These are phyloP conservation scores for Mortierella sp. DNA, from an alignment of 371 early-diverging fungal genomes.

Conservation along the genomic window DNA sequence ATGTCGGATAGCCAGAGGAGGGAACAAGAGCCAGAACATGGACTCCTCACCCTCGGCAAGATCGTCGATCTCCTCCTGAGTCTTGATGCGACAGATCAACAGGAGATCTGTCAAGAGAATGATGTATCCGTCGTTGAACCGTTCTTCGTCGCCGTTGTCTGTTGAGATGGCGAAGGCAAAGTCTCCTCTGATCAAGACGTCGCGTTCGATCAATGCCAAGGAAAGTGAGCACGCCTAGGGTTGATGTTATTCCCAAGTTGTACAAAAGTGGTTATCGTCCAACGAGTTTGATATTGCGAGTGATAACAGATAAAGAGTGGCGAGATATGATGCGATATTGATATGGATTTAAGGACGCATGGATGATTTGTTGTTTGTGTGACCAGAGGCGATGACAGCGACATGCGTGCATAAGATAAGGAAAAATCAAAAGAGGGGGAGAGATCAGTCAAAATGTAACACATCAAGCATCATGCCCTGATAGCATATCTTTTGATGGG, in stretches of 20 bases:
- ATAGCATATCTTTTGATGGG: background rate
- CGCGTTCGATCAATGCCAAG: conserved; percentile 46
- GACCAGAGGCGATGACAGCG: conserved; percentile 3
- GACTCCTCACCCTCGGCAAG: conserved; percentile 49
- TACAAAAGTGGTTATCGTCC: background rate
- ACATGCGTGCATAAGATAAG: conserved; percentile 4
- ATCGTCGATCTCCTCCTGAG: conserved; percentile 43
- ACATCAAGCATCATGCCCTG: background rate
- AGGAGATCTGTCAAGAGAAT: conserved; percentile 51
- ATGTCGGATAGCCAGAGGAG: conserved; percentile 56
- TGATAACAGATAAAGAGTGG: background rate
- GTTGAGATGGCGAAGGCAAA: conserved; percentile 32
- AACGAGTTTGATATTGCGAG: background rate
- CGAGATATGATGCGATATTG: conserved; percentile 2
- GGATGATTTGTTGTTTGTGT: conserved; percentile 19
- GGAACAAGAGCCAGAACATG: conserved; percentile 50
- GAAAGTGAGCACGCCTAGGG: conserved; percentile 44
- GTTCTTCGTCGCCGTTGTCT: conserved; percentile 37
- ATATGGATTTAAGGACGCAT: background rate
- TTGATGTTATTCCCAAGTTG: too few species aligned
- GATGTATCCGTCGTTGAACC: conserved; percentile 53
- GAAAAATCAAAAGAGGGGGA: background rate
- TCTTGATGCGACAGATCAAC: conserved; percentile 50
- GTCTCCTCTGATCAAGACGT: conserved; percentile 37
- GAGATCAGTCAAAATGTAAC: background rate